Base-by-base conservation (phyloP, 2,329 filamentous ascomycete species). In the Penicillium hordei region DNA sequence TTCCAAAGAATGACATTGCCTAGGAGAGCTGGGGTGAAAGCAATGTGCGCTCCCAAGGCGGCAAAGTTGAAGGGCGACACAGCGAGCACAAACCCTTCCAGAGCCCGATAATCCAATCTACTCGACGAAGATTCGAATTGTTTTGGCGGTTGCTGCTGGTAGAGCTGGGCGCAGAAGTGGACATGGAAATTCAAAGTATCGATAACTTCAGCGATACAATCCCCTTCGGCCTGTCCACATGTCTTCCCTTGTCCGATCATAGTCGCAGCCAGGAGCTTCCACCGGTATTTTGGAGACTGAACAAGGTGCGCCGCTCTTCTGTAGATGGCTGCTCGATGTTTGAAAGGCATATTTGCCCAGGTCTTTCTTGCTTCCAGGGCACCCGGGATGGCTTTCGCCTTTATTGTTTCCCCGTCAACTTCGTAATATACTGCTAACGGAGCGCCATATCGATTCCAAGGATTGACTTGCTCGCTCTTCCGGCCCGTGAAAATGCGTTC, bases 211-310 rank as follows among this genome's bases (percentile, higher is more conserved):
- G 45, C 17, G 45, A 48, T 48, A 19, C 45, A 48, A 36, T 48
- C 45, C 8, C 45, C 45, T 21, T 52, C 56, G 5, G 51, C 51
- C 51, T 54, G 51, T 36, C 39, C 42, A 39, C 25, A 33, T 23
- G 49, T 61, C 46, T 60, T 61, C 57, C 57, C 59, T 48, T 61
- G 59, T n/a, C 59, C 59, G 13, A 60, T 29, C 57, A 61, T 61
- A 12, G 59, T 61, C 33, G 57, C 52, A 1, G 59, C 59, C 51
- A 61, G 10, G 4, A 59, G 17, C 21, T 50, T 39, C 36, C 42
- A 52, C 5, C 59, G 53, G 42, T 61, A 61, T 29, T 36, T 58
- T 58, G 25, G 39, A 38, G 50, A 33, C 23, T 38, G 15, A 19
- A 61, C 44, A 2, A 61, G 43, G 4, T 51, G 21, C 7, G 44